Base-by-base conservation (phyloP, 2,329 filamentous ascomycete genomes). In the Acarospora socialis region DNA sequence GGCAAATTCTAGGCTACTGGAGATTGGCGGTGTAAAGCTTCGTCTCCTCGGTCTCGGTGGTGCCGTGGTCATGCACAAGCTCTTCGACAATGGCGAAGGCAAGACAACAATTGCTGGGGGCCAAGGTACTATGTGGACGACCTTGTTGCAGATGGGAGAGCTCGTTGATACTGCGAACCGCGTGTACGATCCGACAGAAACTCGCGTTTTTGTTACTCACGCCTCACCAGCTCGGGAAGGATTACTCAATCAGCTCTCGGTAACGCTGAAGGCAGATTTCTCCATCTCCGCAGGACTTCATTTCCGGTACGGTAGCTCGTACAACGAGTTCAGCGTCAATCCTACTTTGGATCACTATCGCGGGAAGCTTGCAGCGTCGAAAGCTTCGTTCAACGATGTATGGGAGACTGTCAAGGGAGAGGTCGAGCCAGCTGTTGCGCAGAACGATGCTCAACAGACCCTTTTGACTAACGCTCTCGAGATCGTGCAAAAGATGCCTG, bases 81-180 rank as follows among this genome's bases (percentile, higher is more conserved):
- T 98, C 12, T 98, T 98, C 51, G 90, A 98, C 57, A 98, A 98
- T 46, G 90, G 90, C 33, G 90, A 98, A 53, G 90, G 90, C 38
- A 77, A 87, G 57, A 98, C 90, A 30, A 98, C 92, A 2, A 98
- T 98, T 57, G 90, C 90, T 14, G 90, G 90, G 53, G 90, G 90
- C 13, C 90, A 98, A 57, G 90, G 90, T 40, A 98, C 90, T 27
- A 98, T 98, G 90, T 98, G 90, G 90, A 98, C 90, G 5, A 98
- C 90, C 5, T 65, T 98, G 18, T 61, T 98, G 43, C 90, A 98
- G 60, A 98, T 98, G 80, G 90, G 90, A 32, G 90, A 98, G 60
- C 67, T 98, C 30, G 83, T 98, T 33, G 90, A 98, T 54, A 98
- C 92, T 3, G 90, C 90, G 12, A 93, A 94, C 57, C 82, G 90